These are phyloP conservation scores for Eutypa lata DNA, from an alignment of 2,329 filamentous ascomycete genomes.

Conservation along the genomic window DNA sequence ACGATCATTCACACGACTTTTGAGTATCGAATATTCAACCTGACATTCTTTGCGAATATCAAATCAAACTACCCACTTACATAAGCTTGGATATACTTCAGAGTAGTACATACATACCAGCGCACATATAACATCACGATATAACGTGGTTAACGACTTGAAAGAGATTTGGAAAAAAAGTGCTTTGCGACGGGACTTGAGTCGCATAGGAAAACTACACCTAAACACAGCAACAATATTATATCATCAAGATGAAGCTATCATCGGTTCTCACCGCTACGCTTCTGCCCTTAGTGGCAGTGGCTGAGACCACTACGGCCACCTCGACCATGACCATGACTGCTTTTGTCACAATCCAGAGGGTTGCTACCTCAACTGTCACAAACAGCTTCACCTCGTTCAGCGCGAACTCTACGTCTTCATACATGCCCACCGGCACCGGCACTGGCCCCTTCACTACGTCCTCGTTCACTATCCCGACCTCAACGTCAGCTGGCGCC, in stretches of 20 bases:
- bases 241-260: conserved; percentile 37
- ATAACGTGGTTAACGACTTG: background rate
- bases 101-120: conserved; percentile 7
- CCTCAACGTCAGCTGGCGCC: conserved; percentile 24
- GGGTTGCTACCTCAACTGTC: conserved; percentile 30
- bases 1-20: conserved; percentile 7
- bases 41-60: conserved; percentile 19
- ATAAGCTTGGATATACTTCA: conserved; percentile 2
- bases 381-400: conserved; percentile 34
- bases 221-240: background rate
- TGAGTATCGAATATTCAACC: conserved; percentile 28
- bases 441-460: conserved; percentile 31
- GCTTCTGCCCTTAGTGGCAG: conserved; percentile 51
- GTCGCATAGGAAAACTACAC: conserved; percentile 1
- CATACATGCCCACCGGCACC: conserved; percentile 30
- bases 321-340: conserved; percentile 49
- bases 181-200: conserved; percentile 8
- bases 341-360: conserved; percentile 49
- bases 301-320: conserved; percentile 39
- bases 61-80: conserved; percentile 13
- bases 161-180: conserved; percentile 12
- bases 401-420: conserved; percentile 32
- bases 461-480: conserved; percentile 18
- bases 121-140: background rate
- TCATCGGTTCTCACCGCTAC: conserved; percentile 43